A percentile compares a stretch with the other conserved stretches of the same genome.
phyloP scores from a whole-genome alignment of 225 moss, liverwort and hornwort genomes.

The Marchantia paleacea region DNA sequence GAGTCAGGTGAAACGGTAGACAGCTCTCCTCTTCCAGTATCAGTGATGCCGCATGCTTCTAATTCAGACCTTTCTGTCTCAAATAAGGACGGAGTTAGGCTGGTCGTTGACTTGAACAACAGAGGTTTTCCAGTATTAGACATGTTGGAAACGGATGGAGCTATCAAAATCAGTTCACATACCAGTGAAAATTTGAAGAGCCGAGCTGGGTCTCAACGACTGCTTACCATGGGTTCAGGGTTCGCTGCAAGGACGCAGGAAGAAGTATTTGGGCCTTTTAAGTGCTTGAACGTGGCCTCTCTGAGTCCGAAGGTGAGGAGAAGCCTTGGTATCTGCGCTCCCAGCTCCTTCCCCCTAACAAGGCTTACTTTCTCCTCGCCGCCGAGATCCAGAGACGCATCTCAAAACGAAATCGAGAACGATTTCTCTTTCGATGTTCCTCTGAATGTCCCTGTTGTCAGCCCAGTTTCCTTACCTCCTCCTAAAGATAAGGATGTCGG shows the following conservation, averaged over 20 bases:
- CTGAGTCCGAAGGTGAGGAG: slow-evolving; percentile 17
- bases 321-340: slow-evolving; percentile 13
- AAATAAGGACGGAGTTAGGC: slow-evolving; percentile 5
- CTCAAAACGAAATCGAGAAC: not conserved
- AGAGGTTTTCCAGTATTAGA: slow-evolving; percentile 5
- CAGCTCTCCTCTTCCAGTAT: slow-evolving; percentile 33
- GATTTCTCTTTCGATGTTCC: not conserved
- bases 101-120: slow-evolving; percentile 25
- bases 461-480: slow-evolving; percentile 1
- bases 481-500: not conserved
- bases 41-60: slow-evolving; percentile 29
- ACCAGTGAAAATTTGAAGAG: not conserved
- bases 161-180: not conserved
- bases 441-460: not conserved
- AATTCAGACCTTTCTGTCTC: not conserved
- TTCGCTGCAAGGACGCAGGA: not conserved
- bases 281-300: slow-evolving; percentile 8
- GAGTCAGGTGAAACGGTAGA: not conserved
- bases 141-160: slow-evolving; percentile 4
- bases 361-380: not conserved
- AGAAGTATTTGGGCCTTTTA: slow-evolving; percentile 11
- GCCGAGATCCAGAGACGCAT: not conserved
- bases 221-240: not conserved
- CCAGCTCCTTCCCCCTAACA: not conserved
- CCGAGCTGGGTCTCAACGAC: not conserved